Base-by-base conservation (phyloP, 768 basidiomycete species). In the Boletus fagicola region DNA sequence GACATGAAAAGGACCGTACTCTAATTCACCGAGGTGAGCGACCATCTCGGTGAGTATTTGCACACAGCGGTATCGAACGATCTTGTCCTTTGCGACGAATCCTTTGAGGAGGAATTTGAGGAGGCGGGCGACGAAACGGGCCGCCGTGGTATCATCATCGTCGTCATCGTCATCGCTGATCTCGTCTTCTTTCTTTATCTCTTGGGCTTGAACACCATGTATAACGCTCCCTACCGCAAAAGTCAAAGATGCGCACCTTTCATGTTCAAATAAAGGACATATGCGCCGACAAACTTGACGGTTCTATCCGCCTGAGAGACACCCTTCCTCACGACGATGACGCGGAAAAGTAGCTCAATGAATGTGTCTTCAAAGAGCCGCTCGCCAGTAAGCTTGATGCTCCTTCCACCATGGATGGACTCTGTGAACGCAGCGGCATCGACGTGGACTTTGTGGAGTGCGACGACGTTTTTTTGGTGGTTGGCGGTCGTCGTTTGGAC, bases 381-480 rank as follows among this genome's bases (percentile, higher is more conserved):
- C 72, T 96, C 94, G 8, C 94, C 96, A 1, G 79, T 77, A 18
- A 90, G 78, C 64, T 83, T 87, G 55, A 76, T 64, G 53, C 72
- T 76, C 45, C 70, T 74, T 10, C 83, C 83, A 50, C 80, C 77
- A 35, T 77, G 74, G n/a, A 81, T 67, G 3, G 75, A 54, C 58
- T 86, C 78, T 3, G 1, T 71, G 49, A 95, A 85, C 0, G 74
- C 70, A 7, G 86, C 83, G 11, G 86, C 87, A 52, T 88, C 79
- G 5, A 73, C 54, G 55, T 95, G 92, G 42, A 95, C 72, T 70
- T 92, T 92, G 77, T 91, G 79, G 4, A 97, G 80, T 0, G 85
- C 84, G 42, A 92, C 86, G 50, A 87, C 77, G 73, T 97, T 96
- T 78, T 97, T 97, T 59, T 87, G 85, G 72, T 98, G 94, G 69